phyloP scores from a whole-genome alignment of 768 basidiomycete genomes.

The Pulveroboletus sp. region DNA sequence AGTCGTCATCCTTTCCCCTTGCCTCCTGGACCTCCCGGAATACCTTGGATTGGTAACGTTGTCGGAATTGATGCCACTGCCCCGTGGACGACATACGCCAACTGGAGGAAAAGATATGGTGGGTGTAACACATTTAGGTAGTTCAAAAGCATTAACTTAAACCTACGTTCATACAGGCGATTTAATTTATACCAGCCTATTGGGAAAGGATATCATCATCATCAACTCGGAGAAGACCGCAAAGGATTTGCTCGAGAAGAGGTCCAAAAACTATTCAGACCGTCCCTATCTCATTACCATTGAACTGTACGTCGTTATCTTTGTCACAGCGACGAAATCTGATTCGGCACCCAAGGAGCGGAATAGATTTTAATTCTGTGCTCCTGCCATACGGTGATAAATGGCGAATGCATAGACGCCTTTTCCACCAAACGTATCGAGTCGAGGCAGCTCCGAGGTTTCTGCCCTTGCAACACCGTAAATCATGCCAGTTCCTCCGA shows the following conservation, averaged over 20 bases:
- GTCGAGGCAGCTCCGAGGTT: neutral
- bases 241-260: neutral
- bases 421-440: neutral
- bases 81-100: neutral
- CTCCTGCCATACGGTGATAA: neutral
- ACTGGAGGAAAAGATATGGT: neutral
- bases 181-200: neutral
- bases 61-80: neutral
- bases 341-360: neutral
- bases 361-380: neutral
- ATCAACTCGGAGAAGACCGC: neutral
- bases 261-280: neutral
- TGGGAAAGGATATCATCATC: neutral
- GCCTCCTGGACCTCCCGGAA: neutral
- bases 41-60: conserved; percentile 2
- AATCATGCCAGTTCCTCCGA: neutral
- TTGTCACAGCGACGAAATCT: neutral
- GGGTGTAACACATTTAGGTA: neutral
- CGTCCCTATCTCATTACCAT: neutral
- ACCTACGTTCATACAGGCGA: neutral
- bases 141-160: neutral
- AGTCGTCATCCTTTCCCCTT: neutral
- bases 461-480: neutral
- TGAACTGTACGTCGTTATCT: neutral
- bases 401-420: neutral